Conservation (phyloP, 306 rosid species). For the Lathyrus sativus region DNA sequence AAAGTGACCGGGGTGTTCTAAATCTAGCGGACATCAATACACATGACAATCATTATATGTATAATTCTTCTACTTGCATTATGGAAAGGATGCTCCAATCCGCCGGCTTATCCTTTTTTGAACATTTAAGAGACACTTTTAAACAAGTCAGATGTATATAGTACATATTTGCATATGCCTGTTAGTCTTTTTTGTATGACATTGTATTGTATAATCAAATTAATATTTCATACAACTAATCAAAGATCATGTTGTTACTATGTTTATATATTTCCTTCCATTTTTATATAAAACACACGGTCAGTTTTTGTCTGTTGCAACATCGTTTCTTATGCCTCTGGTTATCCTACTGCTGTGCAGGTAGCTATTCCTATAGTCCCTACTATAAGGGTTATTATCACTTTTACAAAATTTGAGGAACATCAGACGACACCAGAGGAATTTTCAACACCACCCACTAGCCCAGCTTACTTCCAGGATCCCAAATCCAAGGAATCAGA, state of each 20-base stretch:
- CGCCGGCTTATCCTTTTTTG: background rate
- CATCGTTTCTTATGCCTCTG: constrained; percentile 34
- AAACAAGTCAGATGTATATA: background rate
- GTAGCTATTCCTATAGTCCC: constrained; percentile 98
- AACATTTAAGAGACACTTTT: constrained; percentile 18
- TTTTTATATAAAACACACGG: background rate
- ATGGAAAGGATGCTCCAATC: background rate
- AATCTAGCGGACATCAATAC: constrained; percentile 2
- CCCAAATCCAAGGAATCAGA: constrained; percentile 89
- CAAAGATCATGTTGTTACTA: constrained; percentile 1
- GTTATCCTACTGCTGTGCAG: constrained; percentile 49
- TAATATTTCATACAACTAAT: background rate
- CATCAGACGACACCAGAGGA: constrained; percentile 93
- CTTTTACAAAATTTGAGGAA: constrained; percentile 96
- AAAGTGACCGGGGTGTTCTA: background rate
- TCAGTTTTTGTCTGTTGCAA: constrained; percentile 6
- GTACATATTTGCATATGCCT: background rate
- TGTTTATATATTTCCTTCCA: background rate
- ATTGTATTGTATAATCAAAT: constrained; percentile 11
- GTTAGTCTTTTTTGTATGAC: constrained; percentile 1
- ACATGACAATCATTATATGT: background rate
- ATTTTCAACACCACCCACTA: constrained; percentile 93
- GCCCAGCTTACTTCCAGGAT: constrained; percentile 95
- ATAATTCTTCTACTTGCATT: background rate
- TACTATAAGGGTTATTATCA: constrained; percentile 83